These are phyloP conservation scores for Cylindrotheca closterium DNA, from an alignment of 108 stramenopile genomes.

Conservation along the genomic window DNA sequence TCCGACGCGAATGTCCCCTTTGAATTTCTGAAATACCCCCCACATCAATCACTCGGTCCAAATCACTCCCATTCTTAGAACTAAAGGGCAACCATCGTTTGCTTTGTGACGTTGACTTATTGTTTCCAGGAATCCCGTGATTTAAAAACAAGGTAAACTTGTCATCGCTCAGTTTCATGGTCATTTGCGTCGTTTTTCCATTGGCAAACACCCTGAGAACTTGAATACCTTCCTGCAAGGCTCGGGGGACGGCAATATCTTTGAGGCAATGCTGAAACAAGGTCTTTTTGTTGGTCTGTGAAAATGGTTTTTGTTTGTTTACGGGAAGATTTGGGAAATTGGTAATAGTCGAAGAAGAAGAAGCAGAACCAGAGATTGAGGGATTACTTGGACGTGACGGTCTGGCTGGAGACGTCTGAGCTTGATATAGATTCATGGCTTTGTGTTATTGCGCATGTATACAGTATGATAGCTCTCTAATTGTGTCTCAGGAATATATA, in stretches of 20 bases:
- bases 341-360: neutral
- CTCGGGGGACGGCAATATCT: constrained; percentile 45
- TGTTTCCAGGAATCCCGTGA: constrained; percentile 3
- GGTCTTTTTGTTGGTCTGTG: too few species aligned
- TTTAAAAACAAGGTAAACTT: constrained; percentile 72
- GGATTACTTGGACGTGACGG: neutral
- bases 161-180: constrained; percentile 54
- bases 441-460: neutral
- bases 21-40: constrained; percentile 82
- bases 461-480: neutral
- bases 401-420: too few species aligned
- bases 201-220: constrained; percentile 61
- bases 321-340: neutral
- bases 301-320: neutral
- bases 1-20: constrained; percentile 44
- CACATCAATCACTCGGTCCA: constrained; percentile 62
- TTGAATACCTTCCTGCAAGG: constrained; percentile 52
- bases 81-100: neutral
- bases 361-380: neutral
- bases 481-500: neutral
- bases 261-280: constrained; percentile 66
- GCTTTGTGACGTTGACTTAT: neutral
- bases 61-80: neutral
- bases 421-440: neutral
- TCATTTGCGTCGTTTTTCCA: constrained; percentile 56